Evolutionary conservation across 176 grass and related monocot genomes (phyloP).

Genomic region (Carex cristatella): DNA sequence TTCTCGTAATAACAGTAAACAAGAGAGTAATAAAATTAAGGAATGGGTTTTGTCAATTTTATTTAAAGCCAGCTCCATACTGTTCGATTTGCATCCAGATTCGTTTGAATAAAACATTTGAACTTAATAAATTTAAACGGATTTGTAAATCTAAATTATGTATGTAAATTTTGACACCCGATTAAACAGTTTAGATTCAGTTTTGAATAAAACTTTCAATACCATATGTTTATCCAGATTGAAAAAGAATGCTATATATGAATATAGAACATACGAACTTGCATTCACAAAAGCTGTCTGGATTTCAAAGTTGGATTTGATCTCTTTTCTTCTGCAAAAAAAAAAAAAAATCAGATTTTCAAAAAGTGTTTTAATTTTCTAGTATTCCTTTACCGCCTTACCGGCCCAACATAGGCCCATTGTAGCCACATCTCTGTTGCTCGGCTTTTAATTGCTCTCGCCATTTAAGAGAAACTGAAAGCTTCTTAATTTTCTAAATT

Average conservation of each 20-base stretch:
- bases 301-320: background rate
- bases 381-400: background rate
- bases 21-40: too few relatives aligned
- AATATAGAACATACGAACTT: background rate
- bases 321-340: background rate
- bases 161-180: too few relatives aligned
- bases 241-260: background rate
- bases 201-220: too few relatives aligned
- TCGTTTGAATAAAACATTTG: too few relatives aligned
- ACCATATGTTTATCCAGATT: background rate
- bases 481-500: background rate
- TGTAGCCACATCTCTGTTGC: background rate
- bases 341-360: background rate
- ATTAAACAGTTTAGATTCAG: too few relatives aligned
- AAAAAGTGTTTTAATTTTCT: background rate
- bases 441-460: background rate
- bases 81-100: too few relatives aligned
- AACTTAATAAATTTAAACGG: too few relatives aligned
- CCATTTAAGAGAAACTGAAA: background rate
- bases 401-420: background rate
- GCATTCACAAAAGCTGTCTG: background rate
- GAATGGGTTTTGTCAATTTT: too few relatives aligned
- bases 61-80: too few relatives aligned
- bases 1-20: too few relatives aligned
- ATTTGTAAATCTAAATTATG: too few relatives aligned